These are phyloP conservation scores for Stereocaulon alpinum DNA, from an alignment of 495 filamentous ascomycete genomes.

Conservation along the genomic window DNA sequence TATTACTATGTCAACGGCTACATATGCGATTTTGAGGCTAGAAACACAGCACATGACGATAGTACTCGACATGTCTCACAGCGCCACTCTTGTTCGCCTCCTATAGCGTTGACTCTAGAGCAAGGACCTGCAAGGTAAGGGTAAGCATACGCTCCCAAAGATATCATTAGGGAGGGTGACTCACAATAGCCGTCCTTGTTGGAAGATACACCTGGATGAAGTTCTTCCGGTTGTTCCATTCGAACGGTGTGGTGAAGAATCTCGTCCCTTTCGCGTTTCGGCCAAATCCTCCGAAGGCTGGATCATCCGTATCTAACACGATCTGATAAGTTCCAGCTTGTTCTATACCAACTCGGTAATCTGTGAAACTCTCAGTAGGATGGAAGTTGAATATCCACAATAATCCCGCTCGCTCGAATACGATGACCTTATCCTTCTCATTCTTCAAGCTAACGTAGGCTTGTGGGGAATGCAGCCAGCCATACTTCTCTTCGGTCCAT, in stretches of 20 bases:
- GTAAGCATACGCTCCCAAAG: constrained; percentile 14
- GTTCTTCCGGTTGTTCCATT: constrained; percentile 82
- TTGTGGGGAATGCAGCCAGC: constrained; percentile 81
- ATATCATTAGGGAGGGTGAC: constrained; percentile 24
- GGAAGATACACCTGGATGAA: constrained; percentile 91
- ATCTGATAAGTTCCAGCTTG: constrained; percentile 75
- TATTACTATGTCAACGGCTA: neutral
- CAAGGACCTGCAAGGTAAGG: constrained; percentile 21
- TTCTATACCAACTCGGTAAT: constrained; percentile 87
- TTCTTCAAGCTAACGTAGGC: constrained; percentile 92
- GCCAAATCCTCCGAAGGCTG: constrained; percentile 68
- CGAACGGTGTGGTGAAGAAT: constrained; percentile 83
- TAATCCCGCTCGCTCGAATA: constrained; percentile 85
- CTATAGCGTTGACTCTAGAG: constrained; percentile 23
- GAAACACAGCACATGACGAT: neutral
- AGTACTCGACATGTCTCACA: neutral
- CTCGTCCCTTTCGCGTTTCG: constrained; percentile 65
- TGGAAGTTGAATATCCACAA: constrained; percentile 98
- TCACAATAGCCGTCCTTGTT: constrained; percentile 73
- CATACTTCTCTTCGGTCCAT: constrained; percentile 71
- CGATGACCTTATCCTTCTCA: constrained; percentile 87
- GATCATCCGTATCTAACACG: constrained; percentile 71
- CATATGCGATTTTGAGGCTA: neutral
- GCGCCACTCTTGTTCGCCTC: neutral
- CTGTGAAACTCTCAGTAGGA: constrained; percentile 73